Percentiles rank a stretch among this genome's conserved stretches.
Conservation (phyloP, 1,284 basidiomycete species). For the Cryptococcus sp. region DNA sequence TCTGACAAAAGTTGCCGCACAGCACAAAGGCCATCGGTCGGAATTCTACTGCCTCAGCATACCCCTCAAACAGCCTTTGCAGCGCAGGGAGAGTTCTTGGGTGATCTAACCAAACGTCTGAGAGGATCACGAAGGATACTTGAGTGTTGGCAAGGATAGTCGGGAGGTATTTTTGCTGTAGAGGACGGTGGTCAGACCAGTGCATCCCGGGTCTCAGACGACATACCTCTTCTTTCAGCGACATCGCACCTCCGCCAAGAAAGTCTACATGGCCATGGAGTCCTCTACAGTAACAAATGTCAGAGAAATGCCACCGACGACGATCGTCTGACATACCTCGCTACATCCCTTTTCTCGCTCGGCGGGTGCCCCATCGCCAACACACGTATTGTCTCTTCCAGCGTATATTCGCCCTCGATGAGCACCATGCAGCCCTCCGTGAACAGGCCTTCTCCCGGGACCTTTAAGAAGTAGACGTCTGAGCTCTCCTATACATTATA, state of each 20-base stretch:
- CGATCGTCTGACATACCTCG: constrained; percentile 61
- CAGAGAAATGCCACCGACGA: background rate
- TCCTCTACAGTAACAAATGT: constrained; percentile 58
- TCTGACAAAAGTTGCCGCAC: constrained; percentile 92
- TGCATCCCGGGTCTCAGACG: background rate
- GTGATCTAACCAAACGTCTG: constrained; percentile 78
- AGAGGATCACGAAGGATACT: constrained; percentile 90
- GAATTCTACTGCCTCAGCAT: constrained; percentile 77
- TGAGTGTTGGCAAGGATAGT: constrained; percentile 57
- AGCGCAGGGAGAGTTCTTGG: constrained; percentile 78
- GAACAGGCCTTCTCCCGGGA: constrained; percentile 93
- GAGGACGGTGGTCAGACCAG: background rate
- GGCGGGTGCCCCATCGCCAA: constrained; percentile 97
- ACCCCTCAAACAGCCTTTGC: constrained; percentile 84
- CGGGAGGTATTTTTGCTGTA: constrained; percentile 48
- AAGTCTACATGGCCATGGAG: constrained; percentile 95
- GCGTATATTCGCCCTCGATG: constrained; percentile 94
- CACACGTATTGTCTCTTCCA: constrained; percentile 83
- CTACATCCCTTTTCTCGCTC: constrained; percentile 79
- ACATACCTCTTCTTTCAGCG: constrained; percentile 85
- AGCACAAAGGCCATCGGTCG: constrained; percentile 85
- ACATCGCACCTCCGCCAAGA: constrained; percentile 86
- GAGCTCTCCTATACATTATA: background rate
- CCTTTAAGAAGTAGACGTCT: constrained; percentile 57
- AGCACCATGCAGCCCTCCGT: constrained; percentile 95